Conservation (phyloP, 2,329 filamentous ascomycete genomes). For the Mollisiaceae sp. region DNA sequence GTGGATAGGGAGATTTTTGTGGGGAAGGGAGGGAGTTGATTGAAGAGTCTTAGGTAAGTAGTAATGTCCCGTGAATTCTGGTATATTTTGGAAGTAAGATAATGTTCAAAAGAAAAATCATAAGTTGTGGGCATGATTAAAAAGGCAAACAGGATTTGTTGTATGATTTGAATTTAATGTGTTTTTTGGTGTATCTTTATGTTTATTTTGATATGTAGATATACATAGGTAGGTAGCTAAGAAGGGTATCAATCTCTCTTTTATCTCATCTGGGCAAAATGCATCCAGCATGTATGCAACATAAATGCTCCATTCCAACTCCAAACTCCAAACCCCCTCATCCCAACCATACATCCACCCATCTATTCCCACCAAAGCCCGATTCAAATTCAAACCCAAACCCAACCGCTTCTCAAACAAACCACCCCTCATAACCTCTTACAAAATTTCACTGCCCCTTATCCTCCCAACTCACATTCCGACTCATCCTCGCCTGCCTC, state of each 20-base stretch:
- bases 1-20: too few relatives aligned
- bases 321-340: background rate
- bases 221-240: background rate
- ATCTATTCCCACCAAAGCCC: too few relatives aligned
- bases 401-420: background rate
- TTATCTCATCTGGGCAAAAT: background rate
- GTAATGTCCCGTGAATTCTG: too few relatives aligned
- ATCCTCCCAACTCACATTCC: background rate
- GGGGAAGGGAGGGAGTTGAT: too few relatives aligned
- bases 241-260: conserved; percentile 7
- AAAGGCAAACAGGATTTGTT: too few relatives aligned
- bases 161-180: too few relatives aligned
- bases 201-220: background rate
- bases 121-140: too few relatives aligned
- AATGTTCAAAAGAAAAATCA: too few relatives aligned
- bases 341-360: too few relatives aligned
- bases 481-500: conserved; percentile 1
- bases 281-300: too few relatives aligned
- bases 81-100: too few relatives aligned
- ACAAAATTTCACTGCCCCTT: background rate
- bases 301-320: background rate
- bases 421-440: background rate
- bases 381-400: background rate
- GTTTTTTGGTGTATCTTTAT: background rate
- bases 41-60: too few relatives aligned